Base-by-base conservation (phyloP, 306 rosid genomes). In the Trichosanthes cucumerina region DNA sequence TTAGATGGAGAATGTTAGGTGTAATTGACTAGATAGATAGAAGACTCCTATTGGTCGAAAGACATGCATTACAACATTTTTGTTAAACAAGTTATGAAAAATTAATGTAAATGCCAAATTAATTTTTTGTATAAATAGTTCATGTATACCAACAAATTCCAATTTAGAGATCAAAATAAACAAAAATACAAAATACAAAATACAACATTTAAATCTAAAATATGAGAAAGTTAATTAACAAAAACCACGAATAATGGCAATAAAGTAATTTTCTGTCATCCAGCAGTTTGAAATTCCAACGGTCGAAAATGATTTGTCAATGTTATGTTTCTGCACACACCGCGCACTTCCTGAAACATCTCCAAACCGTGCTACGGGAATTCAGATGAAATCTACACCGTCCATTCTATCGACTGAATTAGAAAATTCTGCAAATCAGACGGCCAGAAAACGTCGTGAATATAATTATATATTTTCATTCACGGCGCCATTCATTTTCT, bases 281-380 rank as follows among this genome's bases (percentile, higher is more conserved):
- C 14, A 34, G 5, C 69, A 57, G 43, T 80, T 80, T 19, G 62
- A 80, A 70, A 58, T 23, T n/a, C 41, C 84, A 81, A 81, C 81
- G 84, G 84, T 81, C 81, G 77, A 53, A 81, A 50, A 65, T 6
- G 69, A 12, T n/a, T 12, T 23, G 50, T 34, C 9, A 4, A n/a
- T n/a, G n/a, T n/a, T n/a, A n/a, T n/a, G n/a, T n/a, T n/a, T n/a
- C n/a, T 39, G 4, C 4, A 2, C 7, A n/a, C 44, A 41, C 54
- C 26, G 9, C 75, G 14, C 62, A 31, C 23, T 39, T 69, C 49
- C 34, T 69, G 3, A 24, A 23, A 24, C 52, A 70, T n/a, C 56
- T 70, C 19, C 54, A 43, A 43, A 39, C 56, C 76, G 54, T 43
- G 24, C 36, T 41, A 26, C 16, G 38, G 23, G n/a, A 44, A 44